A percentile compares a stretch with the other conserved stretches of the same genome.
phyloP scores from a whole-genome alignment of 2,329 filamentous ascomycete species.

The Nannizzia gypsea region DNA sequence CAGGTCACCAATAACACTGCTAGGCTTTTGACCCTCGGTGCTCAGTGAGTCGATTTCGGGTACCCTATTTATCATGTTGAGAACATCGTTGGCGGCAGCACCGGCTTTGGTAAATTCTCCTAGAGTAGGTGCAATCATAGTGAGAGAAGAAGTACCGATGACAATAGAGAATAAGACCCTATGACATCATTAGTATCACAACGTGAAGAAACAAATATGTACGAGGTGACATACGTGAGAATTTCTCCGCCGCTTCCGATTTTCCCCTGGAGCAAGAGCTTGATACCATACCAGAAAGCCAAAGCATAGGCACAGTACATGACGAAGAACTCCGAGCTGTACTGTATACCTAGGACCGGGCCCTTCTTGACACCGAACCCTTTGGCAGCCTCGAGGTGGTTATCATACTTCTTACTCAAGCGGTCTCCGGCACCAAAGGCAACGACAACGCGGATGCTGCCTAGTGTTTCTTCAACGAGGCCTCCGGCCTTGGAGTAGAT shows the following conservation, averaged over 20 bases:
- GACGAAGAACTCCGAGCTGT: conserved; percentile 22
- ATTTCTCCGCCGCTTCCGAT: conserved; percentile 19
- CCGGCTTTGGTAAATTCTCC: conserved; percentile 34
- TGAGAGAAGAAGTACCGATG: conserved; percentile 29
- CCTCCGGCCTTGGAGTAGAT: conserved; percentile 16
- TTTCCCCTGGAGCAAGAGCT: conserved; percentile 18
- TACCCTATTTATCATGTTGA: conserved; percentile 31
- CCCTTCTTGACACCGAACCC: conserved; percentile 20
- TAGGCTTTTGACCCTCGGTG: conserved; percentile 17
- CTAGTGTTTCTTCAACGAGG: conserved; percentile 41
- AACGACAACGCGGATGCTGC: conserved; percentile 39
- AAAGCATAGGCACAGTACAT: conserved; percentile 26
- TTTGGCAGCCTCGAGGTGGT: conserved; percentile 18
- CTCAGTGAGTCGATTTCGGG: conserved; percentile 31
- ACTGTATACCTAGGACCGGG: conserved; percentile 21
- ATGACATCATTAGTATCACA: conserved; percentile 1
- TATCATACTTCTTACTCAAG: conserved; percentile 21
- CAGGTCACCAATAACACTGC: conserved; percentile 23
- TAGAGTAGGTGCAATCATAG: conserved; percentile 31
- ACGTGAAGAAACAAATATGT: background rate
- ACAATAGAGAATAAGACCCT: conserved; percentile 22
- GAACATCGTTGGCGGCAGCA: conserved; percentile 28
- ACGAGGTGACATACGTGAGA: conserved; percentile 16
- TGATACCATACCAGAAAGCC: conserved; percentile 26
- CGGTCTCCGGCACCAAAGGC: conserved; percentile 33